Base-by-base conservation (phyloP, 2,329 filamentous ascomycete species). In the Fusarium transvaalense region DNA sequence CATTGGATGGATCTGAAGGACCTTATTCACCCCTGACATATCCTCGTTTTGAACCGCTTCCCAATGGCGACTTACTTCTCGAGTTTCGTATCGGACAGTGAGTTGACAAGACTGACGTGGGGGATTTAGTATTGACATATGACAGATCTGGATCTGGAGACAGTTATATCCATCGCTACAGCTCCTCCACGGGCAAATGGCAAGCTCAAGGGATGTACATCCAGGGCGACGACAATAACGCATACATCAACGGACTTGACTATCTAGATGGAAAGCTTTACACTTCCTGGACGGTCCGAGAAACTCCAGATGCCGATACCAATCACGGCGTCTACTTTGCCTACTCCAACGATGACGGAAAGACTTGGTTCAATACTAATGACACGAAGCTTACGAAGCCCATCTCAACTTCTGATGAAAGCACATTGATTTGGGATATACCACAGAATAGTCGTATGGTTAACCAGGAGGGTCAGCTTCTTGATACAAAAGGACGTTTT, bases 141-240 rank as follows among this genome's bases (percentile, higher is more conserved):
- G 5, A 2, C 19, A 69, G 66, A 4, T 69, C 66, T 3, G 66
- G 66, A 0, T 61, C 66, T 0, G 66, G 66, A 1, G 66, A 69
- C 5, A 69, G 66, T 5, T 69, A 70, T 15, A 67, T 69, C 5
- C 66, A 69, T n/a, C 66, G 66, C 34, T 70, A 69, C 25, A 70
- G 66, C 27, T 23, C 58, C 2, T 69, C 66, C 2, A 69, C 66
- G 3, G 66, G 66, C 0, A 53, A 51, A 42, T 69, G 66, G 66
- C 42, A 59, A 12, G 53, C 66, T 0, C 61, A 67, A 5, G 66
- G 66, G 9, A 69, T 56, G 51, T 69, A 69, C 15, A 59, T 69
- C 1, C 50, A 67, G 6, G 66, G 66, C 2, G 66, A 67, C 1
- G 57, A 69, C 6, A 69, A 69, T 7, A 69, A 69, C 3, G 66